Evolutionary conservation across 2,329 filamentous ascomycete genomes (phyloP).

Genomic region (Pleomassaria siparia): DNA sequence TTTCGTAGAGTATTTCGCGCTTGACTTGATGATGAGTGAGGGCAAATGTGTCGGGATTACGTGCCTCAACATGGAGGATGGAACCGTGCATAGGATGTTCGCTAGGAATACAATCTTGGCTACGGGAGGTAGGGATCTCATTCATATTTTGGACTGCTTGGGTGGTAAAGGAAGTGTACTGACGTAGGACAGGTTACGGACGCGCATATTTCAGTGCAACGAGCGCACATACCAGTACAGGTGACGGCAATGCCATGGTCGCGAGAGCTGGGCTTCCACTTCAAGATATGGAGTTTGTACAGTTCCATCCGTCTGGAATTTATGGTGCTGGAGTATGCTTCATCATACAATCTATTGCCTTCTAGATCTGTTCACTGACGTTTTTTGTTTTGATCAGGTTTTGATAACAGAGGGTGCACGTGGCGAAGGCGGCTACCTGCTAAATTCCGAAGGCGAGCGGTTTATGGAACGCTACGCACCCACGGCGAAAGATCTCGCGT

Average conservation of each 20-base stretch:
- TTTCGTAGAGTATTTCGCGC: conserved; percentile 54
- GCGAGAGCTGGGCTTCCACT: conserved; percentile 52
- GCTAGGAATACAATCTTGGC: conserved; percentile 52
- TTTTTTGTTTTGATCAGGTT: conserved; percentile 24
- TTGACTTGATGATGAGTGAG: conserved; percentile 53
- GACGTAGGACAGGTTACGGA: conserved; percentile 43
- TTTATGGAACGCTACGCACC: conserved; percentile 58
- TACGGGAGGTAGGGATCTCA: conserved; percentile 46
- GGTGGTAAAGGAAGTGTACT: background rate
- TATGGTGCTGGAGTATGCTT: conserved; percentile 52
- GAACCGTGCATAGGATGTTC: conserved; percentile 52
- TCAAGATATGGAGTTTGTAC: conserved; percentile 56
- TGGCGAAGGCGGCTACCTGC: conserved; percentile 53
- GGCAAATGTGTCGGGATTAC: conserved; percentile 51
- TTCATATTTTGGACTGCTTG: background rate
- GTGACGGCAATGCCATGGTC: conserved; percentile 55
- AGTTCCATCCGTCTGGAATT: conserved; percentile 55
- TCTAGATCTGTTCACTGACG: background rate
- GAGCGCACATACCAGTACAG: conserved; percentile 53
- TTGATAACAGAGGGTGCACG: conserved; percentile 54
- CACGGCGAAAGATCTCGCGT: conserved; percentile 53
- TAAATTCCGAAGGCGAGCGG: conserved; percentile 52
- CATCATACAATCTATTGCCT: background rate
- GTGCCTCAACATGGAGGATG: conserved; percentile 53
- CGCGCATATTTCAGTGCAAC: conserved; percentile 54